Conservation (phyloP, 257 asterid genomes). For the Craterostigma plantagineum region DNA sequence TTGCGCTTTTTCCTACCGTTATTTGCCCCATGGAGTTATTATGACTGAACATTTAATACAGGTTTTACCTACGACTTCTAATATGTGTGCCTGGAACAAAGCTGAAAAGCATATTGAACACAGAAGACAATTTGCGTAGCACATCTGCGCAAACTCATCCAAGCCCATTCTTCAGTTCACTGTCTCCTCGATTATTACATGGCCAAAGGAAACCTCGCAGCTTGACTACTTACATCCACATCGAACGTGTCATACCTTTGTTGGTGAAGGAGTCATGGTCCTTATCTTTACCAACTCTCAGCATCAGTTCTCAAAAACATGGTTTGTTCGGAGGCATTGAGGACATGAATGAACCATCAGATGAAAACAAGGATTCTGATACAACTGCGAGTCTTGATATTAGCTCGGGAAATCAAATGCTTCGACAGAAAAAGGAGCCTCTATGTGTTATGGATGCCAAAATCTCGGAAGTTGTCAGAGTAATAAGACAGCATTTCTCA, state of each 20-base stretch:
- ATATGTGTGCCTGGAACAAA: constrained; percentile 80
- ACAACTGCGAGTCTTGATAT: constrained; percentile 15
- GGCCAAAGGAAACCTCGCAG: constrained; percentile 31
- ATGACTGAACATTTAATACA: constrained; percentile 15
- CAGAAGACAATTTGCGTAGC: constrained; percentile 56
- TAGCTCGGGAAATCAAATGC: constrained; percentile 20
- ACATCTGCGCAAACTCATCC: constrained; percentile 59
- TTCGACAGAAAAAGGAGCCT: constrained; percentile 40
- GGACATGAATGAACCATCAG: constrained; percentile 23
- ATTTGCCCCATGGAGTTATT: no score
- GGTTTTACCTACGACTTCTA: constrained; percentile 81
- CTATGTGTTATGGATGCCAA: constrained; percentile 85
- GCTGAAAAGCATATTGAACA: constrained; percentile 44
- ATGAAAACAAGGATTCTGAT: constrained; percentile 31
- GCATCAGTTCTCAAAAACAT: constrained; percentile 25
- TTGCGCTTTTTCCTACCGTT: no score
- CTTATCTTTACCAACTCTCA: constrained; percentile 43
- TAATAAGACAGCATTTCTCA: constrained; percentile 64
- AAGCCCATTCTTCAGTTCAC: constrained; percentile 37
- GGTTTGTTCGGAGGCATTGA: constrained; percentile 35
- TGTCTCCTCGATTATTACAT: constrained; percentile 31
- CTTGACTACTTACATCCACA: constrained; percentile 39
- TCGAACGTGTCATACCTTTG: constrained; percentile 50
- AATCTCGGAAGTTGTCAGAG: constrained; percentile 44
- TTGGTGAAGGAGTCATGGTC: constrained; percentile 88